Evolutionary conservation across 306 rosid genomes (phyloP), one percentile per base, ranked within the genome.

Genomic region (Vigna nakashimae): DNA sequence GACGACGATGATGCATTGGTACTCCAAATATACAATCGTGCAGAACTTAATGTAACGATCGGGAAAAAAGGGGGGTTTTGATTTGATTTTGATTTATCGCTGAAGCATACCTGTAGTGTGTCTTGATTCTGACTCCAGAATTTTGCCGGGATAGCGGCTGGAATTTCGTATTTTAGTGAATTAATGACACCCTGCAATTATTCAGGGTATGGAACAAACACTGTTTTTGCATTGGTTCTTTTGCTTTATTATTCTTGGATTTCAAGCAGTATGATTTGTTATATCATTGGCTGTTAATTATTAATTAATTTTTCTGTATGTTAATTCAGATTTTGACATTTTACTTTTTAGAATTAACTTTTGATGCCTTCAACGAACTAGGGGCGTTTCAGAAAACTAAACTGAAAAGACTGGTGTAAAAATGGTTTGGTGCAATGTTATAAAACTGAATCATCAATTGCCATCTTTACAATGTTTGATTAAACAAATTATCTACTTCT

Each of bases 121-220:
- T 40, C 9, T 9, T 42, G 13, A 9, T 9, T 42, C 4, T 42
- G 46, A 42, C 13, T 42, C 46, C 0, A 42, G 12, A 51, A 51
- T 8, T 45, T 74, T 34, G 4, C 52, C 69, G 7, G 22, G 65
- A 73, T 43, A 5, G 26, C 67, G 24, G 3, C 30, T 50, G 50
- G 16, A 73, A 22, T 55, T 34, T 17, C 9, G 36, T 42, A 18
- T 16, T 24, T 8, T 9, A 0, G 22, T 38, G 40, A 28, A 22
- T 48, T 70, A 45, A 57, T 63, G n/a, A 63, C 52, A 48, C 14
- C 67, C n/a, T 77, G 69, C 50, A 55, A 2, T 68, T 68, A 24
- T 20, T 12, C 9, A 3, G 30, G 14, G 4, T 2, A 8, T 68
- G 38, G 13, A 69, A 69, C 69, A 17, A 30, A 58, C 3, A 10